phyloP scores from a whole-genome alignment of 345 rosid genomes.

The Nasturtium officinale region DNA sequence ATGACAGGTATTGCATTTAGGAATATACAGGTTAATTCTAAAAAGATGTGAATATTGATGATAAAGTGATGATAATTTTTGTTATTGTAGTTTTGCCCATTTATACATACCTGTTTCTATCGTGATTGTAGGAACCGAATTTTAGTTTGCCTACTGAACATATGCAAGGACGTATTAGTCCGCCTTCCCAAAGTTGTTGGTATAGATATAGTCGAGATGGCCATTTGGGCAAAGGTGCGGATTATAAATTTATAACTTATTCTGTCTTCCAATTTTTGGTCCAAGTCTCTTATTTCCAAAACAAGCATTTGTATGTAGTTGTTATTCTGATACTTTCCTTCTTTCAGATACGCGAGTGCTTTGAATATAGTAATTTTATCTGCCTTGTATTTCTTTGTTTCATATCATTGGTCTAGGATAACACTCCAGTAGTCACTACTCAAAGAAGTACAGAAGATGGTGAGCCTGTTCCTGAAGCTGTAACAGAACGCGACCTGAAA shows the following conservation, averaged over 20 bases:
- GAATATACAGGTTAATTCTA: not conserved
- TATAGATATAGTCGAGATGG: conserved; percentile 93
- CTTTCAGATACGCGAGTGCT: conserved; percentile 4
- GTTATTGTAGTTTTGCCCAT: conserved; percentile 6
- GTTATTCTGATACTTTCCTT: conserved; percentile 15
- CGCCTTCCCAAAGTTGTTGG: conserved; percentile 88
- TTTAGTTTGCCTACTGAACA: conserved; percentile 71
- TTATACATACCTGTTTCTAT: conserved; percentile 9
- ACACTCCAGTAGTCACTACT: conserved; percentile 70
- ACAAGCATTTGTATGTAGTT: conserved; percentile 14
- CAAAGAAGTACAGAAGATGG: conserved; percentile 67
- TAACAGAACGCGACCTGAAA: conserved; percentile 71
- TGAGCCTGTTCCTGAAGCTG: conserved; percentile 63
- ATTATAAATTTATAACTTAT: conserved; percentile 29
- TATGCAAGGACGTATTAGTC: conserved; percentile 75
- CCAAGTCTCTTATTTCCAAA: conserved; percentile 11
- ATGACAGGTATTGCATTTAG: conserved; percentile 69
- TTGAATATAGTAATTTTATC: not conserved
- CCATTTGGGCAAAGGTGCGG: conserved; percentile 96
- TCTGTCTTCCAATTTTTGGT: conserved; percentile 27
- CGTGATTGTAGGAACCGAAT: conserved; percentile 66
- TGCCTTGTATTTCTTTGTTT: conserved; percentile 24
- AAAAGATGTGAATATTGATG: conserved; percentile 13
- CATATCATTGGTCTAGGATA: conserved; percentile 60
- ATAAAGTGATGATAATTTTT: not conserved